These are phyloP conservation scores for Syncephalis fuscata DNA, from an alignment of 371 early-diverging fungal species.

Conservation along the genomic window DNA sequence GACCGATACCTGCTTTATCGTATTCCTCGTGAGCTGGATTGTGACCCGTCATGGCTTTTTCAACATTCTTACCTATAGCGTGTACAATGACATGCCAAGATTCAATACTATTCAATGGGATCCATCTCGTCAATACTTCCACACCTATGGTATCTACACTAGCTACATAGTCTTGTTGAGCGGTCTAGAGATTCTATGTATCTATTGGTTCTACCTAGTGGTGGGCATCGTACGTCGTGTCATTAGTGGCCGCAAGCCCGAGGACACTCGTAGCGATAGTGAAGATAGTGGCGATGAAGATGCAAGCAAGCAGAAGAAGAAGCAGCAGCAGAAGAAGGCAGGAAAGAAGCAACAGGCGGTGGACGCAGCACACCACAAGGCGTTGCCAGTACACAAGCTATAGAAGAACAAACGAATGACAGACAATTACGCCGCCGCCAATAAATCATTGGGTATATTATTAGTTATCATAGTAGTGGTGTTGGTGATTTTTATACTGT, in stretches of 20 bases:
- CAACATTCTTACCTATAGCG: conserved; percentile 30
- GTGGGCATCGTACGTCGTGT: conserved; percentile 18
- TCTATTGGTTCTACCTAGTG: conserved; percentile 69
- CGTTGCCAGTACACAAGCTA: no score
- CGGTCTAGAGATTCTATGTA: conserved; percentile 41
- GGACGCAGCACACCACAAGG: no score
- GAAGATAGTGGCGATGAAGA: neutral
- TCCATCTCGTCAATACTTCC: conserved; percentile 39
- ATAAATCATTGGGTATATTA: no score
- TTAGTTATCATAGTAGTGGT: no score
- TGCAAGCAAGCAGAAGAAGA: neutral
- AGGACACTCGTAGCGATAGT: neutral
- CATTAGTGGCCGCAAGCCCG: neutral
- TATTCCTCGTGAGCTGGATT: conserved; percentile 69
- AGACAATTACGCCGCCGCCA: no score
- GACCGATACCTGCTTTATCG: conserved; percentile 53
- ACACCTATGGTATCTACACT: conserved; percentile 24
- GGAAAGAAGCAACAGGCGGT: no score
- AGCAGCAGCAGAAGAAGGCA: neutral
- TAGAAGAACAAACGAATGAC: no score
- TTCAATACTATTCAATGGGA: conserved; percentile 38
- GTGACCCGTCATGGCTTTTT: conserved; percentile 52
- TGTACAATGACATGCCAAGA: conserved; percentile 22
- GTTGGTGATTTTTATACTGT: no score
- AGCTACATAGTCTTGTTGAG: conserved; percentile 36